A percentile compares a stretch with the other conserved stretches of the same genome.
These are phyloP conservation scores for Aphanomyces astaci DNA, from an alignment of 352 stramenopile species.

Conservation along the genomic window DNA sequence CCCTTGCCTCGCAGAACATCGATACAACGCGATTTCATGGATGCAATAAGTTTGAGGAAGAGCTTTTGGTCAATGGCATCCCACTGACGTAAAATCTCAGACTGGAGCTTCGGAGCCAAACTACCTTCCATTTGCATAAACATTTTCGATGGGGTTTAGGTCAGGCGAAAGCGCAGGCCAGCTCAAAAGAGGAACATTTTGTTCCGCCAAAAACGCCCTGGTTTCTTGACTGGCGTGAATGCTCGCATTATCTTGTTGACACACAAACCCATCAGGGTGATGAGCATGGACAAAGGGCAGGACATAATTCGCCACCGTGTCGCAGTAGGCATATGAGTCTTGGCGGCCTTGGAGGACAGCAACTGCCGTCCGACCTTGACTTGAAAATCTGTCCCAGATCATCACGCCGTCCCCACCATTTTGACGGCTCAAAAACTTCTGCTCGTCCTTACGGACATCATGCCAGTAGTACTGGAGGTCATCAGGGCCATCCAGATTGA, in stretches of 20 bases:
- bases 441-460: background rate
- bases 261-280: background rate
- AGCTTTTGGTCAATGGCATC: background rate
- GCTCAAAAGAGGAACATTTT: background rate
- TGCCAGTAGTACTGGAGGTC: background rate
- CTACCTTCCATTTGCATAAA: conserved; percentile 1
- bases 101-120: background rate
- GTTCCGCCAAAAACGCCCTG: background rate
- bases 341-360: conserved; percentile 24
- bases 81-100: background rate
- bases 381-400: conserved; percentile 26
- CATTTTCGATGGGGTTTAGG: conserved; percentile 14
- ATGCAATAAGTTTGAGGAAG: background rate
- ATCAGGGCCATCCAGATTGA: background rate
- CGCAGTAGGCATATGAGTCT: conserved; percentile 27
- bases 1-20: background rate
- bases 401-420: conserved; percentile 24
- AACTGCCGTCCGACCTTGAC: conserved; percentile 10
- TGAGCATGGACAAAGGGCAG: conserved; percentile 24
- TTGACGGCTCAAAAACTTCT: background rate
- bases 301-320: conserved; percentile 27
- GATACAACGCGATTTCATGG: too few species aligned
- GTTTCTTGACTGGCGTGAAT: background rate
- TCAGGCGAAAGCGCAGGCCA: too few species aligned
- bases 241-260: too few species aligned